Conservation (phyloP, 1,284 basidiomycete species). For the Cronartium quercuum region DNA sequence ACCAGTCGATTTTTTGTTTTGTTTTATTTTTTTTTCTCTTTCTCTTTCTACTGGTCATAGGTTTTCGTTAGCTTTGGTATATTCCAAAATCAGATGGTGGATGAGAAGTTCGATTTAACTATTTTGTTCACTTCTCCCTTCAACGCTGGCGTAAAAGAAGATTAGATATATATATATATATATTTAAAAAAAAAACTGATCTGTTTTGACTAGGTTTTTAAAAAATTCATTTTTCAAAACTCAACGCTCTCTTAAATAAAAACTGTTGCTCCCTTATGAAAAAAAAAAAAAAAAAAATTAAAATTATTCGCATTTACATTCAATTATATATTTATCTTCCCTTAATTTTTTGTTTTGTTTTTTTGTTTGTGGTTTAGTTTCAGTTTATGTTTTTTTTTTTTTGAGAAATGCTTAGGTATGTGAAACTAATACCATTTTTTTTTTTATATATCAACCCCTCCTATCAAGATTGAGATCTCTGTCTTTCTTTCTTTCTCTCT, state of each 20-base stretch:
- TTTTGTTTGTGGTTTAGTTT: not conserved
- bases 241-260: too few species aligned
- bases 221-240: not conserved
- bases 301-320: not conserved
- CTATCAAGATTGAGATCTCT: too few species aligned
- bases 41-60: not conserved
- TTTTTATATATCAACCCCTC: too few species aligned
- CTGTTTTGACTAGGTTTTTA: not conserved
- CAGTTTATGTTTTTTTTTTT: too few species aligned
- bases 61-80: not conserved
- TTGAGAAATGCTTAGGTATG: too few species aligned
- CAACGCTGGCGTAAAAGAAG: not conserved
- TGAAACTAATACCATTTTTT: too few species aligned
- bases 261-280: too few species aligned
- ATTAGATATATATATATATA: too few species aligned
- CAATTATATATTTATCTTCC: not conserved
- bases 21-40: not conserved
- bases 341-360: not conserved
- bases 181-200: not conserved
- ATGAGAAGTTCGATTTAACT: not conserved
- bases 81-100: not conserved
- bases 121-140: not conserved
- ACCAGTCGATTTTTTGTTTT: not conserved
- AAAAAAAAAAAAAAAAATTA: not conserved
- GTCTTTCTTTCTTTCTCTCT: too few species aligned